Base-by-base conservation (phyloP, 495 filamentous ascomycete species). In the Emericellopsis terricola region DNA sequence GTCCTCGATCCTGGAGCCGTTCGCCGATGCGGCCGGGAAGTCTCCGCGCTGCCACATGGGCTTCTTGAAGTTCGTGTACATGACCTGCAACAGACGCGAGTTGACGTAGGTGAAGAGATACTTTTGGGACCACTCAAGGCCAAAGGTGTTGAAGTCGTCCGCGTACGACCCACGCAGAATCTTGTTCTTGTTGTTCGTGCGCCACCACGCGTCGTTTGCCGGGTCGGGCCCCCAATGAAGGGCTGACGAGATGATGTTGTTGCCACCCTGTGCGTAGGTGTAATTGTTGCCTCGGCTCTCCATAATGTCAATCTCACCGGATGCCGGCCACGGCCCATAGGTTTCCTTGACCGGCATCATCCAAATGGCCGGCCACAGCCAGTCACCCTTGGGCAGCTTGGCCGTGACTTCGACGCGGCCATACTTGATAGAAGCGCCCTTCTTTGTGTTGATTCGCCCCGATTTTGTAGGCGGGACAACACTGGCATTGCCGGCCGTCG, bases 281-380 rank as follows among this genome's bases (percentile, higher is more conserved):
- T 73, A 70, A 48, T 82, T 76, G 57, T 91, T 91, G 29, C 82
- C 82, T 26, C 82, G 74, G 33, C 65, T 68, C 53, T 91, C 82
- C 33, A 65, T 55, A 37, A 91, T 76, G 52, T 89, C 83, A 38
- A 91, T 89, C 51, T 91, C 82, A n/a, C 82, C 82, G 24, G 78
- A 83, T 18, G 52, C 51, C 1, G 82, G 82, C 82, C 82, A 91
- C 8, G 63, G 43, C 2, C 82, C 82, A 50, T 86, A 91, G 3
- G 59, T 71, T 23, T 67, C 55, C 19, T 78, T 57, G 20, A 72
- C 69, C 6, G 82, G 82, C 65, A 91, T 64, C 81, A 91, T 81
- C 79, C 82, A 89, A 44, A 91, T 87, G 26, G 81, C 83, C 15
- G 82, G 82, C 82, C 82, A 91, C 16, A 91, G 62, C 82, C 82